These are phyloP conservation scores for Hymenoscyphus scutula DNA, from an alignment of 2,329 filamentous ascomycete genomes.

Conservation along the genomic window DNA sequence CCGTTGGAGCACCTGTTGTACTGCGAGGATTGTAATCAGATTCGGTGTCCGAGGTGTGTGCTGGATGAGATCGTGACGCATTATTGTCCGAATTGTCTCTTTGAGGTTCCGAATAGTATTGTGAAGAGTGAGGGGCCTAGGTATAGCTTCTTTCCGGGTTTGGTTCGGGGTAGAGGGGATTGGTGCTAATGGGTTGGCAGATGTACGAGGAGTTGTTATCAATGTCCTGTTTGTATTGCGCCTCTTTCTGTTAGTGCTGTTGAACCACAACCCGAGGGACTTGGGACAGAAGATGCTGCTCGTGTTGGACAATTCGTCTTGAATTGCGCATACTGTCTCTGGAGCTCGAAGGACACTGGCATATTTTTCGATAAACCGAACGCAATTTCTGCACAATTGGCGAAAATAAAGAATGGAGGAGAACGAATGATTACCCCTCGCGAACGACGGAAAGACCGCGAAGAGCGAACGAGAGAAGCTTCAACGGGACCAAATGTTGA, in stretches of 20 bases:
- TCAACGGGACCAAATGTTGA: conserved; percentile 26
- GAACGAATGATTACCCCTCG: conserved; percentile 48
- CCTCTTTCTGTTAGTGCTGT: conserved; percentile 73
- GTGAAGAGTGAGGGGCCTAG: conserved; percentile 91
- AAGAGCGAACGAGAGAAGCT: conserved; percentile 28
- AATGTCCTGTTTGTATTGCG: conserved; percentile 85
- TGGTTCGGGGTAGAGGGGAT: neutral
- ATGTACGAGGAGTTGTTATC: conserved; percentile 92
- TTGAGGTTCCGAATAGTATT: conserved; percentile 91
- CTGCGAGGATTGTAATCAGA: conserved; percentile 96
- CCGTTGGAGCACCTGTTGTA: conserved; percentile 92
- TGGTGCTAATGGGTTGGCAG: conserved; percentile 43
- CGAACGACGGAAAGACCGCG: conserved; percentile 36
- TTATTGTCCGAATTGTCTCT: conserved; percentile 92
- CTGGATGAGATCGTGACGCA: conserved; percentile 92
- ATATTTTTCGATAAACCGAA: conserved; percentile 88
- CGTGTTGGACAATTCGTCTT: conserved; percentile 68
- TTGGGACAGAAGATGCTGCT: conserved; percentile 37
- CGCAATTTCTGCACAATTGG: conserved; percentile 77
- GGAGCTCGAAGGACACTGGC: conserved; percentile 85
- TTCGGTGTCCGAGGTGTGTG: conserved; percentile 88
- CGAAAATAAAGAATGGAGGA: conserved; percentile 65
- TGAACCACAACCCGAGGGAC: conserved; percentile 45
- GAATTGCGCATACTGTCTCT: conserved; percentile 86
- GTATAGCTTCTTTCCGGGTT: conserved; percentile 46